These are phyloP conservation scores for Annona squamosa DNA, from an alignment of 164 flowering plant genomes.

Conservation along the genomic window DNA sequence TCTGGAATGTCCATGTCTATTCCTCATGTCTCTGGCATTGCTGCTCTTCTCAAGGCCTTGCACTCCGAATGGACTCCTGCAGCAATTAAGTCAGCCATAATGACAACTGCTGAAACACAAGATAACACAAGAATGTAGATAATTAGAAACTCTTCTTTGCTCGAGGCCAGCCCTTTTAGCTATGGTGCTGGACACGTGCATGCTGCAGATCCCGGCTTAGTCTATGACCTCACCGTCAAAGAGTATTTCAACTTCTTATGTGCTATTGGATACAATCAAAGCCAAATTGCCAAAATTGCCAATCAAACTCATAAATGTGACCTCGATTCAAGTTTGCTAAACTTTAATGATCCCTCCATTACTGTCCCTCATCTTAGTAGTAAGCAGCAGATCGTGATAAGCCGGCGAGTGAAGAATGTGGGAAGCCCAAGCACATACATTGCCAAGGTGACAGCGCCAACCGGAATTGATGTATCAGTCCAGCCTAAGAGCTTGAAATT, in stretches of 20 bases:
- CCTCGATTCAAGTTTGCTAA: not conserved
- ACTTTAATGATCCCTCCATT: conserved; percentile 27
- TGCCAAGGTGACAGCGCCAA: conserved; percentile 26
- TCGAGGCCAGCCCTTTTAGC: conserved; percentile 36
- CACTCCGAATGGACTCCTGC: conserved; percentile 77
- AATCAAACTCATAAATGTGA: conserved; percentile 17
- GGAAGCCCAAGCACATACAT: conserved; percentile 50
- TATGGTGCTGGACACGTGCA: conserved; percentile 12
- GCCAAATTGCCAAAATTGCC: conserved; percentile 15
- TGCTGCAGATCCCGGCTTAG: conserved; percentile 63
- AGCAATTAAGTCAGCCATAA: conserved; percentile 70
- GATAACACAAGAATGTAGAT: conserved; percentile 37
- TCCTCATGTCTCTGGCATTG: conserved; percentile 76
- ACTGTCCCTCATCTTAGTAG: conserved; percentile 11
- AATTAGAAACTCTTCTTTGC: conserved; percentile 8
- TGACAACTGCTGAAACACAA: conserved; percentile 52
- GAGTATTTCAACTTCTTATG: conserved; percentile 27
- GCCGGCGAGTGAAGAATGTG: conserved; percentile 57
- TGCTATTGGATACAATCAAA: conserved; percentile 28
- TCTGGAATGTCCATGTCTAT: conserved; percentile 92
- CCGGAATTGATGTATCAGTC: conserved; percentile 32
- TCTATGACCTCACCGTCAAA: not conserved
- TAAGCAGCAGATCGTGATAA: conserved; percentile 1
- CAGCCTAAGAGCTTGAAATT: conserved; percentile 43
- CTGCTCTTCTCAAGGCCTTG: conserved; percentile 59